Evolutionary conservation across 2,329 filamentous ascomycete genomes (phyloP).

Genomic region (Byssoonygena ceratinophila): DNA sequence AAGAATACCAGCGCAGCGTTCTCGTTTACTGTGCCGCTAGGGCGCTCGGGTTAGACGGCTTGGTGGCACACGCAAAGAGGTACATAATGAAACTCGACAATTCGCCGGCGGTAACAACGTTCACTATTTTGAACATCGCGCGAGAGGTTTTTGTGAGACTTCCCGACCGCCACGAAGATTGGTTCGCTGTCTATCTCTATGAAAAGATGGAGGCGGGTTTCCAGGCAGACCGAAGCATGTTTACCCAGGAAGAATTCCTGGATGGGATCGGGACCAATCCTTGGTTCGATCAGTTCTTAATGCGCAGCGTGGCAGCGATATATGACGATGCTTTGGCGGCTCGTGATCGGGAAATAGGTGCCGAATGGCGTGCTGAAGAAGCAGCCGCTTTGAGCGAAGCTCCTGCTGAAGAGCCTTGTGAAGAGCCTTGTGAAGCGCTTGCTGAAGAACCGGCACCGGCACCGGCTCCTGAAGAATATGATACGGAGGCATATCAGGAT

Average conservation of each 20-base stretch:
- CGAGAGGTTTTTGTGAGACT: constrained; percentile 17
- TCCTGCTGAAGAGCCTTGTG: not conserved
- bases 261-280: constrained; percentile 15
- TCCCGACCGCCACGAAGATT: constrained; percentile 11
- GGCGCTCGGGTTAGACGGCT: not conserved
- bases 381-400: not conserved
- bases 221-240: constrained; percentile 8
- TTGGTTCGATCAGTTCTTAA: not conserved
- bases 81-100: not conserved
- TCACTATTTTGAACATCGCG: not conserved
- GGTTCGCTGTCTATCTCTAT: not conserved
- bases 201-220: not conserved
- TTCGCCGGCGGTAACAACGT: not conserved
- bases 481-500: not conserved
- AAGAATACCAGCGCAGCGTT: constrained; percentile 7
- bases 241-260: constrained; percentile 15
- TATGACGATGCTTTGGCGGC: not conserved
- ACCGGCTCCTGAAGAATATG: not conserved
- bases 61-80: not conserved
- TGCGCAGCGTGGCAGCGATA: constrained; percentile 5
- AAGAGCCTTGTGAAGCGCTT: not conserved
- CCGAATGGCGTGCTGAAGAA: not conserved
- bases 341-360: not conserved
- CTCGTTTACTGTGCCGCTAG: constrained; percentile 4
- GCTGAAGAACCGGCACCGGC: no score